Evolutionary conservation across 2,329 filamentous ascomycete genomes (phyloP).

Genomic region (Hirsutella rhossiliensis): DNA sequence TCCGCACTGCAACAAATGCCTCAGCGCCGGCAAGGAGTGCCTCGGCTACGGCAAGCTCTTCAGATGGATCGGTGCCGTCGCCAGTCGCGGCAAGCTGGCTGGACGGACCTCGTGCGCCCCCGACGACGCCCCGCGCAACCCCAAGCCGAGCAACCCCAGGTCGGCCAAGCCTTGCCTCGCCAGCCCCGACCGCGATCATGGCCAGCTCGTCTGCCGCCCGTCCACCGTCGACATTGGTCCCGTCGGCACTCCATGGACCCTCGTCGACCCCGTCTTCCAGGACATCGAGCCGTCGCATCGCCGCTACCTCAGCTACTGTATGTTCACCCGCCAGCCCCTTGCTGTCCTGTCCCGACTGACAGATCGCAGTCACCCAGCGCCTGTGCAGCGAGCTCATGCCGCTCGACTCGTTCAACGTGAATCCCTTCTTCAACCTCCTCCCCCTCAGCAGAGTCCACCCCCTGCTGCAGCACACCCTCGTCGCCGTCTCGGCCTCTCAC

Average conservation of each 20-base stretch:
- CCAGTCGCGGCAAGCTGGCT: conserved; percentile 28
- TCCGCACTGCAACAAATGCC: conserved; percentile 39
- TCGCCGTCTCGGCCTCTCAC: conserved; percentile 36
- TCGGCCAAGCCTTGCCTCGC: neutral
- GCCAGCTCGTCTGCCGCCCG: conserved; percentile 15
- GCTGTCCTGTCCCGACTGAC: conserved; percentile 3
- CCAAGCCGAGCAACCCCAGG: neutral
- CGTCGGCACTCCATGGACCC: conserved; percentile 19
- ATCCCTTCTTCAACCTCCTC: conserved; percentile 34
- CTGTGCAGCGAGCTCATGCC: conserved; percentile 42
- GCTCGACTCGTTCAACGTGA: conserved; percentile 28
- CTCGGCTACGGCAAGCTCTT: conserved; percentile 41
- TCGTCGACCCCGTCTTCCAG: conserved; percentile 36
- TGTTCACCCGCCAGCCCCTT: conserved; percentile 6
- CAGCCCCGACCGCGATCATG: neutral
- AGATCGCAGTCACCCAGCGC: conserved; percentile 28
- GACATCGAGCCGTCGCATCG: conserved; percentile 36
- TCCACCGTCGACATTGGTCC: conserved; percentile 4
- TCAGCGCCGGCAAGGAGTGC: conserved; percentile 34
- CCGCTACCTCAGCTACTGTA: conserved; percentile 30
- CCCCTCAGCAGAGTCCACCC: conserved; percentile 27
- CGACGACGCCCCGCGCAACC: neutral
- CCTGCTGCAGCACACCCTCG: conserved; percentile 32
- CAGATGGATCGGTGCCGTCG: conserved; percentile 37
- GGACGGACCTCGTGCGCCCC: conserved; percentile 25